These are phyloP conservation scores for Scenedesmus sp. DNA, from an alignment of 163 green algal genomes.

Conservation along the genomic window DNA sequence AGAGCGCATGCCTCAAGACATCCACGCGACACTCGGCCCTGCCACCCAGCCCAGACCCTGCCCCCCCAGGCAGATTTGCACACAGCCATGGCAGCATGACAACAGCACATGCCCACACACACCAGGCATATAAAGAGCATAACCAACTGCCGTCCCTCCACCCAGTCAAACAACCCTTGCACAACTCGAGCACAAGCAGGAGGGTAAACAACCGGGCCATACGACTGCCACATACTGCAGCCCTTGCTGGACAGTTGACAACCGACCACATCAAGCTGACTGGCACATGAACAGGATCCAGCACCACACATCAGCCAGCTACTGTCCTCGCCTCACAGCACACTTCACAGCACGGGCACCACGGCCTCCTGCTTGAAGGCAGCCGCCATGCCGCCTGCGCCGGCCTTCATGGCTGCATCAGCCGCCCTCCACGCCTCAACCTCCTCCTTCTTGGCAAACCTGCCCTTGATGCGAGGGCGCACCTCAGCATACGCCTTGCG, in stretches of 20 bases:
- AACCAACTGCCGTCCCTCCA: neutral
- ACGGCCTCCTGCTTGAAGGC: neutral
- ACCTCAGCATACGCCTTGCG: slow-evolving; percentile 96
- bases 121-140: neutral
- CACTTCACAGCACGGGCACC: slow-evolving; percentile 39
- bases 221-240: neutral
- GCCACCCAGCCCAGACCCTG: neutral
- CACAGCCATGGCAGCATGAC: neutral
- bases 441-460: slow-evolving; percentile 91
- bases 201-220: neutral
- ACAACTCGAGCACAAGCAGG: neutral
- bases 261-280: too few relatives aligned
- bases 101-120: neutral
- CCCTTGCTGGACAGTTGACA: neutral
- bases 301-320: neutral
- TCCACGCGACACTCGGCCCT: neutral
- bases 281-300: neutral
- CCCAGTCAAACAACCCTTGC: neutral
- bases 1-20: neutral
- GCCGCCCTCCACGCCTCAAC: slow-evolving; percentile 67
- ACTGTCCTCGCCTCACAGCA: neutral
- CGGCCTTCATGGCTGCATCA: slow-evolving; percentile 41
- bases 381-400: neutral
- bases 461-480: slow-evolving; percentile 94
- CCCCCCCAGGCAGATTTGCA: neutral